A percentile compares a stretch with the other conserved stretches of the same genome.
These are phyloP conservation scores for Xylaria grammica DNA, from an alignment of 495 filamentous ascomycete species.

Conservation along the genomic window DNA sequence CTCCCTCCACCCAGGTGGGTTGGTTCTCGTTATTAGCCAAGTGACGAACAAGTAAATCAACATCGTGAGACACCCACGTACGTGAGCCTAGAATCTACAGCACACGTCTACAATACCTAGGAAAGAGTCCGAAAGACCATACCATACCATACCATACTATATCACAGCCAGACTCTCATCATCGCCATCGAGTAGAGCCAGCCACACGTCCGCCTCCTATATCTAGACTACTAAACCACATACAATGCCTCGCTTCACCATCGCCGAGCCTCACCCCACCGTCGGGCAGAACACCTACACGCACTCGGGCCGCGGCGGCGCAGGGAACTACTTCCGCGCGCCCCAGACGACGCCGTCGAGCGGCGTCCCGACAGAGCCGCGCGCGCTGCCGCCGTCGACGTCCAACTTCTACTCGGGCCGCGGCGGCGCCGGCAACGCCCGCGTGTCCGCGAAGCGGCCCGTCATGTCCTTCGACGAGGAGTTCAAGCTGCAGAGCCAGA, in stretches of 20 bases:
- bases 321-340: conserved; percentile 82
- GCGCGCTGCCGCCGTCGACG: conserved; percentile 31
- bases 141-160: too few species aligned
- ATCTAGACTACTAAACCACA: conserved; percentile 36
- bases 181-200: conserved; percentile 17
- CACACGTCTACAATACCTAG: neutral
- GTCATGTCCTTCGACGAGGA: conserved; percentile 95
- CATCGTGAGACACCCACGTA: neutral
- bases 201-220: conserved; percentile 26
- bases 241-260: conserved; percentile 60
- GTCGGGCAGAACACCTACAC: conserved; percentile 66
- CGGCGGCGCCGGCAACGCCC: conserved; percentile 89
- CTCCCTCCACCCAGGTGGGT: neutral
- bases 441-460: conserved; percentile 65
- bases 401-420: conserved; percentile 79
- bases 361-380: conserved; percentile 40
- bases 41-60: neutral
- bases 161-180: conserved; percentile 14
- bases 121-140: too few species aligned
- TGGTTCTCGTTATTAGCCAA: conserved; percentile 2
- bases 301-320: conserved; percentile 85
- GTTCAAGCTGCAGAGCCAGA: conserved; percentile 65
- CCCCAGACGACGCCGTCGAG: conserved; percentile 60
- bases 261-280: conserved; percentile 83
- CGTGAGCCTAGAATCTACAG: too few species aligned